Evolutionary conservation across 495 filamentous ascomycete species (phyloP).

Genomic region (Talaromyces stipitatus): DNA sequence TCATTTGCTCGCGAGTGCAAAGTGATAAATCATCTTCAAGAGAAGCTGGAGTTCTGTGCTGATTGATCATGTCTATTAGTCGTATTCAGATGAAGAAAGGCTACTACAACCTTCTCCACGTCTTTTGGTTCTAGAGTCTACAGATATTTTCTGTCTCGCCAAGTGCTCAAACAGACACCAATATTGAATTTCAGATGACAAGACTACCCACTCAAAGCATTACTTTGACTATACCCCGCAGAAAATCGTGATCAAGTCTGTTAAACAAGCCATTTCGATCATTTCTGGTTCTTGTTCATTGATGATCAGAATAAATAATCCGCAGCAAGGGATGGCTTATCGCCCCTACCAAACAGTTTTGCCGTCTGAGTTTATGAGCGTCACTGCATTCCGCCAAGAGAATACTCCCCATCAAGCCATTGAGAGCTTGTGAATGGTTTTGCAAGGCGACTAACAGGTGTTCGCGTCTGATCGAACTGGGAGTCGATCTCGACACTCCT

Average conservation of each 20-base stretch:
- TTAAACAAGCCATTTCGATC: background rate
- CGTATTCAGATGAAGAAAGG: background rate
- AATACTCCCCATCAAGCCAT: background rate
- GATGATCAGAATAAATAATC: background rate
- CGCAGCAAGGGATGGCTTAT: conserved; percentile 1
- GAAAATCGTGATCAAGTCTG: background rate
- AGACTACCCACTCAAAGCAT: background rate
- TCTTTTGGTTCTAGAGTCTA: background rate
- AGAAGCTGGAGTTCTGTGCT: background rate
- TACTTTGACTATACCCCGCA: background rate
- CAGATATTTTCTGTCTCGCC: background rate
- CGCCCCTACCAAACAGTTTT: background rate
- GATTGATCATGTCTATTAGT: background rate
- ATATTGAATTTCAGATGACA: background rate
- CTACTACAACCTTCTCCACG: background rate
- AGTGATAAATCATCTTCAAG: background rate
- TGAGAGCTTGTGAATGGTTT: background rate
- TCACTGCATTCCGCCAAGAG: conserved; percentile 2
- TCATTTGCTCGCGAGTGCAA: background rate
- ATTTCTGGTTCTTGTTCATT: background rate
- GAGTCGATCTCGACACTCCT: background rate
- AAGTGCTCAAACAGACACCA: background rate
- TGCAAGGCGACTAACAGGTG: background rate
- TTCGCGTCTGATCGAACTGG: background rate
- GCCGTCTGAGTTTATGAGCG: background rate